Conservation (phyloP, 345 rosid genomes). For the Lumnitzera littorea region DNA sequence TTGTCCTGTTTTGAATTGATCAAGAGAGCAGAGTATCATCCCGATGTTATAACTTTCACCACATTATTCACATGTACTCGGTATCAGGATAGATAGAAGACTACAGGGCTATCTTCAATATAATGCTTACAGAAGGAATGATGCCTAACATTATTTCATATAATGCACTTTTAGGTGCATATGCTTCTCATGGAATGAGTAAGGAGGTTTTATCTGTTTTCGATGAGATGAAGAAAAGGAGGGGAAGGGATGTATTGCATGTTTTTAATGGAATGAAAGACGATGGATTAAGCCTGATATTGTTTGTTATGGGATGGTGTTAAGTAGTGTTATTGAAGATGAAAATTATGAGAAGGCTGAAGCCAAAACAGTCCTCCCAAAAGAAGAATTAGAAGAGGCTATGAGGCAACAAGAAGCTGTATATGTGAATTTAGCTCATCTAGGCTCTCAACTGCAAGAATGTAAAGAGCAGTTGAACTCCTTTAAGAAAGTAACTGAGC, state of each 20-base stretch:
- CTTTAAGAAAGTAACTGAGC: constrained; percentile 40
- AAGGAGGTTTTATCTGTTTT: constrained; percentile 65
- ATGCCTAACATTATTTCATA: constrained; percentile 54
- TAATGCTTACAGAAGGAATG: constrained; percentile 82
- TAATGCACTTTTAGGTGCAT: constrained; percentile 41
- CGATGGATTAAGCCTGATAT: constrained; percentile 51
- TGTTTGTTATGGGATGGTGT: constrained; percentile 44
- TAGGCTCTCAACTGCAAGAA: constrained; percentile 38
- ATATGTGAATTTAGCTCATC: constrained; percentile 25
- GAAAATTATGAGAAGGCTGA: constrained; percentile 48
- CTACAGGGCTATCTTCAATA: constrained; percentile 59
- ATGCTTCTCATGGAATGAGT: constrained; percentile 82
- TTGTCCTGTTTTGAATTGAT: constrained; percentile 47
- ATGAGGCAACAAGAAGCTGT: constrained; percentile 10
- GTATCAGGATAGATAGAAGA: constrained; percentile 63
- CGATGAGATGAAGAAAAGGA: constrained; percentile 43
- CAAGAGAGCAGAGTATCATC: no score
- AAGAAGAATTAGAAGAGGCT: no score
- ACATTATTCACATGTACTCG: constrained; percentile 18
- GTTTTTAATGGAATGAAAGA: constrained; percentile 54
- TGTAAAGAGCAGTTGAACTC: constrained; percentile 38
- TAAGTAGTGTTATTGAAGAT: constrained; percentile 34
- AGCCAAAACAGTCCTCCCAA: not conserved
- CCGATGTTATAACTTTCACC: no score
- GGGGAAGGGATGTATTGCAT: constrained; percentile 45